phyloP scores from a whole-genome alignment of 2,329 filamentous ascomycete genomes.

The Cladosporium velox region DNA sequence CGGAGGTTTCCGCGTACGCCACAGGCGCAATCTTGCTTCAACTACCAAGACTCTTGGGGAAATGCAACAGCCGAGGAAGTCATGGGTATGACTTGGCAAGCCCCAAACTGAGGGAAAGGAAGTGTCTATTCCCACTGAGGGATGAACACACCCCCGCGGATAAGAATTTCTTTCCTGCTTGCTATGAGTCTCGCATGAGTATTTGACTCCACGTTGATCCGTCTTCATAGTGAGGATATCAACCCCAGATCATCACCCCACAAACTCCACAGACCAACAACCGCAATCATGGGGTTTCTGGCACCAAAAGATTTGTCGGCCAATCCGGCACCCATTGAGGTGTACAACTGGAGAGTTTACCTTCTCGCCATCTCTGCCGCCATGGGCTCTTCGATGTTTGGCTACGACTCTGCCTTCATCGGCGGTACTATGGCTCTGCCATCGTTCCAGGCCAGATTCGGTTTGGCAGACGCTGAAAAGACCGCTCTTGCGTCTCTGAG shows the following conservation, averaged over 20 bases:
- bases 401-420: slow-evolving; percentile 68
- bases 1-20: background rate
- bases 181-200: background rate
- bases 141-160: background rate
- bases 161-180: background rate
- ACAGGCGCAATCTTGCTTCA: background rate
- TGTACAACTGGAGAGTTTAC: slow-evolving; percentile 58
- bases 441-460: slow-evolving; percentile 68
- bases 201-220: slow-evolving; percentile 8
- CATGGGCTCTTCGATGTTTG: slow-evolving; percentile 57
- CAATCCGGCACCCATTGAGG: slow-evolving; percentile 51
- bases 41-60: slow-evolving; percentile 6
- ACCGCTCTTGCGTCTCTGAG: slow-evolving; percentile 4
- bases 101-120: background rate
- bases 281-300: slow-evolving; percentile 13
- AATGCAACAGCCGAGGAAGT: slow-evolving; percentile 6
- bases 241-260: slow-evolving; percentile 11
- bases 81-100: slow-evolving; percentile 8
- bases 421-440: slow-evolving; percentile 69
- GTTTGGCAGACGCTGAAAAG: slow-evolving; percentile 45
- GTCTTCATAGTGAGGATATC: background rate
- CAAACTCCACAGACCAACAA: background rate
- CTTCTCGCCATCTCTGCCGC: slow-evolving; percentile 53
- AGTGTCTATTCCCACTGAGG: background rate
- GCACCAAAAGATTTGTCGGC: slow-evolving; percentile 15